phyloP scores from a whole-genome alignment of 2,329 filamentous ascomycete genomes.

The Alternaria sp. region DNA sequence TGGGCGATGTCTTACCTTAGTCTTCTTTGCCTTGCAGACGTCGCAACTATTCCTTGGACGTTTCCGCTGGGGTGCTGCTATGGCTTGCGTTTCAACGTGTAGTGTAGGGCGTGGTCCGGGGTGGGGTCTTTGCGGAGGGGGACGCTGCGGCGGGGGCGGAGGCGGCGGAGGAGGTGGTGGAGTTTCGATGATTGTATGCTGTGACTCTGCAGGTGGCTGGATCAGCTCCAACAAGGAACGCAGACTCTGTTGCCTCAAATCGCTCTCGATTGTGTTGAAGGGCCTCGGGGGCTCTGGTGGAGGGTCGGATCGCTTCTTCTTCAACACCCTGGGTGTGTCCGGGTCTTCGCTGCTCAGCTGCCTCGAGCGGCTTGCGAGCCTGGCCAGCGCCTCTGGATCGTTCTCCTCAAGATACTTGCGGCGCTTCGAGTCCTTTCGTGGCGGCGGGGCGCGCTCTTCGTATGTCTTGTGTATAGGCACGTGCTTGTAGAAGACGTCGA shows the following conservation, averaged over 20 bases:
- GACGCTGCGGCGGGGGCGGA: constrained; percentile 10
- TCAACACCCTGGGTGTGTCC: constrained; percentile 20
- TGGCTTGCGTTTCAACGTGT: constrained; percentile 12
- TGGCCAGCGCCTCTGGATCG: constrained; percentile 41
- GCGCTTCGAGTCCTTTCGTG: constrained; percentile 49
- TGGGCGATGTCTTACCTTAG: constrained; percentile 32
- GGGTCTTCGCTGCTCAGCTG: constrained; percentile 26
- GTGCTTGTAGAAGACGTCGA: constrained; percentile 56
- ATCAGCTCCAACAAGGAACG: constrained; percentile 47
- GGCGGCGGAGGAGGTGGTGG: constrained; percentile 16
- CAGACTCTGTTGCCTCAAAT: constrained; percentile 46
- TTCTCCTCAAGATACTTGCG: constrained; percentile 44
- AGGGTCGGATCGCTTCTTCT: constrained; percentile 35
- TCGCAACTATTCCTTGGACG: constrained; percentile 44
- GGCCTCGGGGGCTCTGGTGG: constrained; percentile 28
- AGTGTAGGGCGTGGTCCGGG: not conserved
- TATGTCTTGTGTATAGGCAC: constrained; percentile 55
- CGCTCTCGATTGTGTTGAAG: constrained; percentile 45
- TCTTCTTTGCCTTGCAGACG: constrained; percentile 46
- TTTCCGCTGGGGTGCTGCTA: constrained; percentile 19
- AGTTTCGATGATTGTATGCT: constrained; percentile 19
- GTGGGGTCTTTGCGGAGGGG: constrained; percentile 6
- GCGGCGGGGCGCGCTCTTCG: constrained; percentile 51
- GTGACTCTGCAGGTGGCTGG: constrained; percentile 22
- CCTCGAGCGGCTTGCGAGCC: constrained; percentile 33